Conservation (phyloP, 441 rosid species). For the Daphne laureola region DNA sequence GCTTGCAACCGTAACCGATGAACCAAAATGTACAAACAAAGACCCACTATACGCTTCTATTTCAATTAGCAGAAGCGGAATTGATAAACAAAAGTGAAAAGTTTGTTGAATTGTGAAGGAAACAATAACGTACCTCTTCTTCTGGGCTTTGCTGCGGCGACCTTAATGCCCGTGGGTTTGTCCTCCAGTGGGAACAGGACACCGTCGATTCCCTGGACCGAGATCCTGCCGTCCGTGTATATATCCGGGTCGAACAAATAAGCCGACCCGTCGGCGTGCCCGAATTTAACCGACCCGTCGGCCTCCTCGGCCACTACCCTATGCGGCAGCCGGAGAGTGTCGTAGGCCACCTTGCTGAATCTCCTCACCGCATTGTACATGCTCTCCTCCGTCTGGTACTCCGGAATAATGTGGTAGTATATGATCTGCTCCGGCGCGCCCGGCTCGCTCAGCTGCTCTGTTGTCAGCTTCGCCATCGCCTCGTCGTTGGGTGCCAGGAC, state of each 20-base stretch:
- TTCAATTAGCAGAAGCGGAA: neutral
- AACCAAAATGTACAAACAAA: no score
- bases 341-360: slow-evolving; percentile 47
- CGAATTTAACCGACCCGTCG: slow-evolving; percentile 64
- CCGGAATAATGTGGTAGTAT: slow-evolving; percentile 59
- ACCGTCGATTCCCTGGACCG: slow-evolving; percentile 65
- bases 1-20: neutral
- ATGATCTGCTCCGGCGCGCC: slow-evolving; percentile 70
- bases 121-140: slow-evolving; percentile 38
- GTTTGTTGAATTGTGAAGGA: no score
- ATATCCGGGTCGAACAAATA: slow-evolving; percentile 65
- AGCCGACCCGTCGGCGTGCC: slow-evolving; percentile 44
- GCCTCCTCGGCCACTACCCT: slow-evolving; percentile 53
- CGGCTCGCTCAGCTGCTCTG: slow-evolving; percentile 68
- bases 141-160: slow-evolving; percentile 34
- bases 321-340: slow-evolving; percentile 54
- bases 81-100: neutral
- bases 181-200: slow-evolving; percentile 52
- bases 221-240: slow-evolving; percentile 60
- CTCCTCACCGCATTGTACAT: slow-evolving; percentile 63
- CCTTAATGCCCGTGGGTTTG: slow-evolving; percentile 23
- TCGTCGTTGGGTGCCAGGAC: slow-evolving; percentile 70
- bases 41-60: no score
- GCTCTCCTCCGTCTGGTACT: slow-evolving; percentile 63
- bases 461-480: slow-evolving; percentile 61